phyloP scores from a whole-genome alignment of 2,329 filamentous ascomycete species.

The Fusarium pseudonygamai region DNA sequence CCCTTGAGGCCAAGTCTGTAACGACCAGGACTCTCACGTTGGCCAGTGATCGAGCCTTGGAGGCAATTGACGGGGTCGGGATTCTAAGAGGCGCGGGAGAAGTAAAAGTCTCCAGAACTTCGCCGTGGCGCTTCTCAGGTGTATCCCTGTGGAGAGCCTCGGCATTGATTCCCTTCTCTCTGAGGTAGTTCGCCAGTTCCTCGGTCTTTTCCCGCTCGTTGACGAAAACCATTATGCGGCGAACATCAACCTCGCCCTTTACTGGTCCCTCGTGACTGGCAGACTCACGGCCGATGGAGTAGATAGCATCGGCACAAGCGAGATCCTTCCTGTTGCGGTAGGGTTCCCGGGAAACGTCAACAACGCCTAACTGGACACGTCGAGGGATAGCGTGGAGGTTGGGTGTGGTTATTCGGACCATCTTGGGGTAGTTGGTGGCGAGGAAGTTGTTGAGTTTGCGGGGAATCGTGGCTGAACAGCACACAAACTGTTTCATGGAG shows the following conservation, averaged over 20 bases:
- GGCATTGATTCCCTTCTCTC: slow-evolving; percentile 87
- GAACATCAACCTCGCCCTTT: slow-evolving; percentile 70
- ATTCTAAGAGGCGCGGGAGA: slow-evolving; percentile 54
- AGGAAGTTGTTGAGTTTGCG: slow-evolving; percentile 87
- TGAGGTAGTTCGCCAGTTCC: slow-evolving; percentile 81
- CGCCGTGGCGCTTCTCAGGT: slow-evolving; percentile 77
- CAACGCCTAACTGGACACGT: slow-evolving; percentile 90
- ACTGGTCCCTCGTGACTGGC: slow-evolving; percentile 65
- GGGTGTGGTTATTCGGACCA: slow-evolving; percentile 88
- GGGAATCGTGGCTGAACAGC: slow-evolving; percentile 97
- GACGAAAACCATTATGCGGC: slow-evolving; percentile 93
- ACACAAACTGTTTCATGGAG: slow-evolving; percentile 84
- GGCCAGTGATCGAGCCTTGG: slow-evolving; percentile 63
- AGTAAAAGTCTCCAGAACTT: slow-evolving; percentile 82
- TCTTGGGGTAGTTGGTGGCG: slow-evolving; percentile 82
- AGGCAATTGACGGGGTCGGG: slow-evolving; percentile 42
- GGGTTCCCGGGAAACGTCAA: slow-evolving; percentile 91
- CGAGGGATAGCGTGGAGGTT: slow-evolving; percentile 96
- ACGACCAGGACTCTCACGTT: slow-evolving; percentile 94
- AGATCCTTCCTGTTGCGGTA: slow-evolving; percentile 93
- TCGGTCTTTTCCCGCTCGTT: slow-evolving; percentile 93
- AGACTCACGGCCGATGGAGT: slow-evolving; percentile 86
- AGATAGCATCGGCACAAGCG: slow-evolving; percentile 94
- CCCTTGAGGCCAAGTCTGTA: slow-evolving; percentile 90
- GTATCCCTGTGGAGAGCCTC: slow-evolving; percentile 87